Percentiles rank a stretch among this genome's conserved stretches.
Evolutionary conservation across 805 yeast genomes (phyloP).

Genomic region (Cyberlindnera subsufficiens): DNA sequence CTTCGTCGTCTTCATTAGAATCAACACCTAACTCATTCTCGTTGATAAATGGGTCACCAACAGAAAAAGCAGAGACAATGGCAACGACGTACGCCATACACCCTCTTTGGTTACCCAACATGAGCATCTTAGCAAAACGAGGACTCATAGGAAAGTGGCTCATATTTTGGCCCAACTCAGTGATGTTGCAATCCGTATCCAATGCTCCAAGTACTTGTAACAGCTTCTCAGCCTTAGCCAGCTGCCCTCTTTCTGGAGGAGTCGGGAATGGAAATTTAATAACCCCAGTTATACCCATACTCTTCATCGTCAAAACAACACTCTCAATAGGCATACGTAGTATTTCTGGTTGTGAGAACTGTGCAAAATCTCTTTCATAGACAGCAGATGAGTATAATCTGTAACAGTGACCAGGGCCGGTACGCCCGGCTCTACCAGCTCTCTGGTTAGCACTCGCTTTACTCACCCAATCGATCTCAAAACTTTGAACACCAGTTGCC

Average conservation of each 20-base stretch:
- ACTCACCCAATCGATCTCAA: slow-evolving; percentile 85
- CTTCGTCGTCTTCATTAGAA: slow-evolving; percentile 19
- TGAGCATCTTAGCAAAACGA: slow-evolving; percentile 82
- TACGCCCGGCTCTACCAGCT: slow-evolving; percentile 96
- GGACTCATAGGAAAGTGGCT: slow-evolving; percentile 91
- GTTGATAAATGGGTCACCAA: slow-evolving; percentile 82
- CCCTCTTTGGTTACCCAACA: slow-evolving; percentile 79
- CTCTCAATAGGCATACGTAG: slow-evolving; percentile 94
- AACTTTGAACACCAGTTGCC: slow-evolving; percentile 87
- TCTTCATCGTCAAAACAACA: slow-evolving; percentile 91
- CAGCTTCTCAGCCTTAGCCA: slow-evolving; percentile 61
- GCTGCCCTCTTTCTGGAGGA: slow-evolving; percentile 63
- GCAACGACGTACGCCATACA: slow-evolving; percentile 90
- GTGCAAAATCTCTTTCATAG: slow-evolving; percentile 76
- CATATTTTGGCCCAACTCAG: slow-evolving; percentile 81
- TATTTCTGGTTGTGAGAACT: slow-evolving; percentile 86
- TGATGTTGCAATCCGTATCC: slow-evolving; percentile 44
- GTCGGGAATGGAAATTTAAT: slow-evolving; percentile 95
- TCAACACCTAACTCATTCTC: slow-evolving; percentile 65
- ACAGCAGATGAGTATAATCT: slow-evolving; percentile 91
- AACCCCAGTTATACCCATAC: slow-evolving; percentile 92
- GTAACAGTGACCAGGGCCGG: slow-evolving; percentile 98
- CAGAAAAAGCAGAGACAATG: slow-evolving; percentile 85
- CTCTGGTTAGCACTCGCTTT: slow-evolving; percentile 96
- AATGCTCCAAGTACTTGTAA: slow-evolving; percentile 77